Conservation (phyloP, 2,329 filamentous ascomycete species). For the Calonectria pseudoreteaudii region DNA sequence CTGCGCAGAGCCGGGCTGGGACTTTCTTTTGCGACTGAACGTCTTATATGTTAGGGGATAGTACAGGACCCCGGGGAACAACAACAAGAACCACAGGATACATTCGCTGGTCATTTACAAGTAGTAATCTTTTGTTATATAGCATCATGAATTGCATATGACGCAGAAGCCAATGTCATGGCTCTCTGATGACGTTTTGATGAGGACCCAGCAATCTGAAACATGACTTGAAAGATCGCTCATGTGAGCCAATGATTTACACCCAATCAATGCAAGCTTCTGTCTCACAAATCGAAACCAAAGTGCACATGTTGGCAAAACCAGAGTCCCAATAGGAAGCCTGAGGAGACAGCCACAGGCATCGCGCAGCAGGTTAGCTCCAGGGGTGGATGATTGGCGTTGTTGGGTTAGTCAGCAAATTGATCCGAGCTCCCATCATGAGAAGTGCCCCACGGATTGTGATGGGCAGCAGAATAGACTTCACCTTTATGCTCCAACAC, state of each 20-base stretch:
- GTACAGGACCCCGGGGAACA: background rate
- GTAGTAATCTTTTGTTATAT: background rate
- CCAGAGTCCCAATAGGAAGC: background rate
- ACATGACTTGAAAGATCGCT: background rate
- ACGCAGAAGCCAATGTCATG: background rate
- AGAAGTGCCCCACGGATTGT: constrained; percentile 9
- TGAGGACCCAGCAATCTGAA: background rate
- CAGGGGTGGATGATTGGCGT: background rate
- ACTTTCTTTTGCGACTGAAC: background rate
- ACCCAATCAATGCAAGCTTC: background rate
- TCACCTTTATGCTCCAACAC: background rate
- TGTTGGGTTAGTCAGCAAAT: constrained; percentile 12
- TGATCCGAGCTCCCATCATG: constrained; percentile 17
- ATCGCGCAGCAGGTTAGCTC: background rate
- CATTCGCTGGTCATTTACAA: background rate
- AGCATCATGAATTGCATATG: background rate
- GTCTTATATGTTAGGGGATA: constrained; percentile 6
- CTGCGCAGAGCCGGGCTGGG: background rate
- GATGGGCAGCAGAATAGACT: background rate
- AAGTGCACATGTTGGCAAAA: background rate
- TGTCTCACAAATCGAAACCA: background rate
- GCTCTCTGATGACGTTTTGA: background rate
- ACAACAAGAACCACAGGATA: background rate
- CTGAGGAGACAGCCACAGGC: too few species aligned
- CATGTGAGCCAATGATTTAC: background rate